Evolutionary conservation across 305 asterid genomes (phyloP).

Genomic region (Fraxinus greggii): DNA sequence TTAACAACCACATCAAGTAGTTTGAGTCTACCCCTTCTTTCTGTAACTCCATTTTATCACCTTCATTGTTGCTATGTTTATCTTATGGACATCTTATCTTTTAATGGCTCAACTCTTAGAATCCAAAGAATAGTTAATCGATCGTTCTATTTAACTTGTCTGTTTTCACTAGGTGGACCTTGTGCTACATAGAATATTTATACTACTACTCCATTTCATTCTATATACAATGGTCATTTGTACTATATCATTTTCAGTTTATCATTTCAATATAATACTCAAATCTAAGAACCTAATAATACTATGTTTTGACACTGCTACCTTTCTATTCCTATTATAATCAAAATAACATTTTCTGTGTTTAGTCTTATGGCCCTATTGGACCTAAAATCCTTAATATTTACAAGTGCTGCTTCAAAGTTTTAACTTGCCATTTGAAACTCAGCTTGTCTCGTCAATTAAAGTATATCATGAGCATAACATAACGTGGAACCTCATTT

Average conservation of each 20-base stretch:
- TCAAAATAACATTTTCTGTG: not conserved
- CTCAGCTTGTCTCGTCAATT: not conserved
- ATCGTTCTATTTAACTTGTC: not conserved
- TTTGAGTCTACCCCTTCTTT: not conserved
- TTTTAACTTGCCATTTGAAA: not conserved
- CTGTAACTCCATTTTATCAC: not conserved
- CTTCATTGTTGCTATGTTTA: not conserved
- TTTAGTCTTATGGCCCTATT: not conserved
- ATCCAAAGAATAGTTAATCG: not conserved
- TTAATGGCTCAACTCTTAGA: not conserved
- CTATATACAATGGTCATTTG: not conserved
- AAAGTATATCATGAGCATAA: not conserved
- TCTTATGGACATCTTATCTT: not conserved
- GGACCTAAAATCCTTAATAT: not conserved
- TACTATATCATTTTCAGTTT: not conserved
- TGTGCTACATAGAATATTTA: not conserved
- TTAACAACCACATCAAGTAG: not conserved
- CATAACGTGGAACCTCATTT: not conserved
- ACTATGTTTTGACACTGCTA: not conserved
- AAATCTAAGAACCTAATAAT: not conserved
- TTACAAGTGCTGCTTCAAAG: not conserved
- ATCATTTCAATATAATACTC: not conserved
- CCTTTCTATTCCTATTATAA: not conserved
- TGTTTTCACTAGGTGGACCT: not conserved
- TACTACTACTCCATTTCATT: not conserved